Evolutionary conservation across 140 eudicot genomes (phyloP), one percentile per base, ranked within the genome.

Genomic region (Senecio squalidus): DNA sequence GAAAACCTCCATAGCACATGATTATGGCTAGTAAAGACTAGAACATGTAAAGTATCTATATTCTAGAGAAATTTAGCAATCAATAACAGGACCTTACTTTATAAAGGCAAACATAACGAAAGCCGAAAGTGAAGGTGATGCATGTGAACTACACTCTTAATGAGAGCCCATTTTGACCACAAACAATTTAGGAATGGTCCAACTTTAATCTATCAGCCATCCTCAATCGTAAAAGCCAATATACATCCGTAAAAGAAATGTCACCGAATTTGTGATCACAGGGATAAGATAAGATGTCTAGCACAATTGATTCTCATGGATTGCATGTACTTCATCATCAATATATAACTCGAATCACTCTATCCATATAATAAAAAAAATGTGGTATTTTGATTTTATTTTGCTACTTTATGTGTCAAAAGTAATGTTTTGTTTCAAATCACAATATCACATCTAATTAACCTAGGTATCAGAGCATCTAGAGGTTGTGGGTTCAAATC

Each of bases 141-240:
- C 76, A 62, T 63, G 71, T 71, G 71, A 62, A 52, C n/a, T 33
- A 45, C 58, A 71, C 52, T 71, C 64, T 71, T 54, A 40, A 30
- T 59, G 48, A 60, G 60, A 69, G 28, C 55, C 68, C 9, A 60
- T 69, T 38, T n/a, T 40, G 41, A 38, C 68, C 75, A 36, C 75
- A 62, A 62, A 57, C 67, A 62, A 30, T 21, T 30, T 30, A 43
- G 52, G 65, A 62, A 70, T 70, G 58, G 25, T 58, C 63, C 48
- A 54, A 50, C 61, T 60, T 24, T 24, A 50, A 68, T 65, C 50
- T 7, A 33, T 56, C 52, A 57, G n/a, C 26, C 16, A 56, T 43
- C 18, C 56, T 29, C 13, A 58, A 50, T 34, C 22, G 48, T 20
- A 30, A 40, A 60, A 51, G 21, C 54, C 22, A 40, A 56, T 27